Percentiles rank a stretch among this genome's conserved stretches.
These are phyloP conservation scores for Aspergillus ellipticus DNA, from an alignment of 495 filamentous ascomycete species.

Conservation along the genomic window DNA sequence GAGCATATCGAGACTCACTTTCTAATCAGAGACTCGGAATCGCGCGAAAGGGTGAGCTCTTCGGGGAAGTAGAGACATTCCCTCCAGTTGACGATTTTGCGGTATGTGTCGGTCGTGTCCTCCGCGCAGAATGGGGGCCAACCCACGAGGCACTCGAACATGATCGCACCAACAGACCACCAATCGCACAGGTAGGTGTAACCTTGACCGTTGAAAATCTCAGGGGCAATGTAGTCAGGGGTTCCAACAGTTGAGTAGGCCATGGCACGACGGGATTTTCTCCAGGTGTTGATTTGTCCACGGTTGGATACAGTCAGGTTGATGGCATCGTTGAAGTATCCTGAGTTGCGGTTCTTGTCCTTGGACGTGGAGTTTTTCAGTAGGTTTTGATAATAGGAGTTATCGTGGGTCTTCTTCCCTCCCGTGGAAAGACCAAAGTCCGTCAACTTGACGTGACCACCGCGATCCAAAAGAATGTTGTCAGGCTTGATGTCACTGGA, in stretches of 20 bases:
- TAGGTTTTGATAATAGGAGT: conserved; percentile 97
- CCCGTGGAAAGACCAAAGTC: conserved; percentile 98
- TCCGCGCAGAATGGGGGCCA: conserved; percentile 99
- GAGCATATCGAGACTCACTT: conserved; percentile 49
- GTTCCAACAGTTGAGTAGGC: conserved; percentile 98
- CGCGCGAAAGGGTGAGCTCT: conserved; percentile 80
- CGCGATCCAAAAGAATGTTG: conserved; percentile 93
- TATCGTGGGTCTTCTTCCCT: conserved; percentile 96
- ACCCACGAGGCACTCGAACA: conserved; percentile 98
- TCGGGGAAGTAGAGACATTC: conserved; percentile 95
- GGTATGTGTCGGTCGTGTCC: conserved; percentile 94
- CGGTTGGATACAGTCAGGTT: conserved; percentile 97
- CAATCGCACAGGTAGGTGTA: conserved; percentile 97
- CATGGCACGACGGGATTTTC: conserved; percentile 89
- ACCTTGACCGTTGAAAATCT: conserved; percentile 94
- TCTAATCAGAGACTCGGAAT: conserved; percentile 84
- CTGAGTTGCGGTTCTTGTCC: conserved; percentile 72
- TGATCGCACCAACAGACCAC: conserved; percentile 98
- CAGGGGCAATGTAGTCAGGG: conserved; percentile 96
- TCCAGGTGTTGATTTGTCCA: conserved; percentile 95
- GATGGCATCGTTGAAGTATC: conserved; percentile 90
- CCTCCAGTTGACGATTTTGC: conserved; percentile 98
- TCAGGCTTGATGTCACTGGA: conserved; percentile 96
- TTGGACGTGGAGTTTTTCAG: conserved; percentile 76
- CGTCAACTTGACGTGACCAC: conserved; percentile 96